A percentile compares a stretch with the other conserved stretches of the same genome.
These are phyloP conservation scores for Phytophthora crassamura DNA, from an alignment of 352 stramenopile species.

Conservation along the genomic window DNA sequence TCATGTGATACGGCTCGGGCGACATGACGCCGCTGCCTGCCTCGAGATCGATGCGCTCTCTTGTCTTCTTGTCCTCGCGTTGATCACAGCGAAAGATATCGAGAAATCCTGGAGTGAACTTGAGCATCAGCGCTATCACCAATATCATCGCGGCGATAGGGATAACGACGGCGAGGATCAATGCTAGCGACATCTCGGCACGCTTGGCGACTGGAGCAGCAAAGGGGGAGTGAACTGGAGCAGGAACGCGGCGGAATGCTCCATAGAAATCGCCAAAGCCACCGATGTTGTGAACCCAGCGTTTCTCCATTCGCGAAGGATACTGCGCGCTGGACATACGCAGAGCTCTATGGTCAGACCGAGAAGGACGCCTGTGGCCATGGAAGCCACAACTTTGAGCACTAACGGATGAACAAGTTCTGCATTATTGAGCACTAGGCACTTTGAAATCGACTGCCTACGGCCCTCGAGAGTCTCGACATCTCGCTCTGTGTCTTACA, in stretches of 20 bases:
- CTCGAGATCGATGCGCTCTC: conserved; percentile 33
- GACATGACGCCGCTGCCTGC: conserved; percentile 16
- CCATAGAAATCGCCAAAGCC: conserved; percentile 18
- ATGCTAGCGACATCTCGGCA: conserved; percentile 15
- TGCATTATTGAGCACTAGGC: conserved; percentile 10
- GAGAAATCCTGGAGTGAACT: conserved; percentile 36
- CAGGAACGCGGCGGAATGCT: not conserved
- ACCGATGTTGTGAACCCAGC: conserved; percentile 6
- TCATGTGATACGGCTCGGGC: conserved; percentile 38
- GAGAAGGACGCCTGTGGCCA: too few relatives aligned
- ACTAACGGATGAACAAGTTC: not conserved
- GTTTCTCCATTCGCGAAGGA: conserved; percentile 18
- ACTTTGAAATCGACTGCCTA: not conserved
- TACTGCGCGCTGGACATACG: conserved; percentile 6
- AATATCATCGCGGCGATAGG: conserved; percentile 43
- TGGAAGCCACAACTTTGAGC: not conserved
- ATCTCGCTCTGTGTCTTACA: conserved; percentile 19
- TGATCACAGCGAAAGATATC: conserved; percentile 4
- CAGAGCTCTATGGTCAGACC: not conserved
- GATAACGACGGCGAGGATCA: conserved; percentile 21
- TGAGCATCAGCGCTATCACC: conserved; percentile 43
- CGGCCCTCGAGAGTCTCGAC: conserved; percentile 9
- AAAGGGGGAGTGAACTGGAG: conserved; percentile 30
- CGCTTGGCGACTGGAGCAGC: conserved; percentile 7
- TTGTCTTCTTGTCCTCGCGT: conserved; percentile 18